Base-by-base conservation (phyloP, 2,329 filamentous ascomycete genomes). In the Penicillium corylophilum region DNA sequence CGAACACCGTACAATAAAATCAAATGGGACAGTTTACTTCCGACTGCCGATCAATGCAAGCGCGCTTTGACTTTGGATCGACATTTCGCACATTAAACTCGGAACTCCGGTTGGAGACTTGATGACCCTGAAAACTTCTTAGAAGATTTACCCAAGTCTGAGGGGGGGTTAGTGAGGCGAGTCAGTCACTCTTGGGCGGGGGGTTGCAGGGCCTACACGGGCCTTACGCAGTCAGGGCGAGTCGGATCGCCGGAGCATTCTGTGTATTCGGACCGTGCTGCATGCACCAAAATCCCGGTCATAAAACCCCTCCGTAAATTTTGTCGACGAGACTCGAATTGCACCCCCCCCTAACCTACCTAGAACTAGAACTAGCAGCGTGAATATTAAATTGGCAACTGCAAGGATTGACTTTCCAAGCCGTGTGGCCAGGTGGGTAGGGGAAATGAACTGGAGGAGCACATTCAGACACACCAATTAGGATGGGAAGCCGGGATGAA, bases 161-260 rank as follows among this genome's bases (percentile, higher is more conserved):
- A 13, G 12, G 6, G 13, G 15, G 13, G n/a, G n/a, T n/a, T n/a
- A 31, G 10, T 31, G 29, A 31, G 2, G 29, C n/a, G 15, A 35
- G 28, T 29, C 28, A 8, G n/a, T 8, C 31, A 16, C 31, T 16
- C 15, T 28, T 10, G 26, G 26, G 26, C 31, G 31, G n/a, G 9
- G n/a, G n/a, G 5, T 35, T 16, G n/a, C 31, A 9, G n/a, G 31
- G 26, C 26, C 9, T 10, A 10, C 26, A 28, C 12, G 7, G 26
- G 31, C n/a, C n/a, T 35, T 9, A 33, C 20, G n/a, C n/a, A n/a
- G n/a, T n/a, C n/a, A 45, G 16, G 28, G 13, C 28, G 38, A 46
- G 39, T 46, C 54, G 28, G 45, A 43, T 39, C 24, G 26, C 36
- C 52, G 56, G 56, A 47, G 44, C 45, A 50, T 45, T 51, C 43